Evolutionary conservation across 2,329 filamentous ascomycete genomes (phyloP).

Genomic region (Aspergillus clavatus): DNA sequence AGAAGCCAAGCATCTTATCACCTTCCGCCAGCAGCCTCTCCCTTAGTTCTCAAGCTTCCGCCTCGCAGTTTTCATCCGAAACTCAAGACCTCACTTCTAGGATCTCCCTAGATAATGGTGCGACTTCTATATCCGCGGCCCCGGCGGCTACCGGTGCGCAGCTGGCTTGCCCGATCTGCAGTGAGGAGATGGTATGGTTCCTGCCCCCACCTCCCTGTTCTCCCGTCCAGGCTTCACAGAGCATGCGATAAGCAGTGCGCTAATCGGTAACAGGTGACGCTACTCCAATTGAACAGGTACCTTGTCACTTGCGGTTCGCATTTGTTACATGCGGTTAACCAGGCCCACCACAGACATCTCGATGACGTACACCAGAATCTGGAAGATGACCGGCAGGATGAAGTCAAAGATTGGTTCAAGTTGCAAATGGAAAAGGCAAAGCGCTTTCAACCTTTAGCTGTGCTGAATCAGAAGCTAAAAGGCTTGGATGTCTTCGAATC

Average conservation of each 20-base stretch:
- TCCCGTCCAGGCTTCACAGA: not conserved
- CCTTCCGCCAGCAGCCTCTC: conserved; percentile 71
- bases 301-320: conserved; percentile 2
- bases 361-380: conserved; percentile 89
- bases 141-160: conserved; percentile 57
- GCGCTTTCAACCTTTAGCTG: conserved; percentile 82
- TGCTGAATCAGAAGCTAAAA: conserved; percentile 89
- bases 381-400: conserved; percentile 81
- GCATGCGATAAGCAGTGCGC: not conserved
- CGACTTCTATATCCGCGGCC: conserved; percentile 44
- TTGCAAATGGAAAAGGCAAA: conserved; percentile 91
- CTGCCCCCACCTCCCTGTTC: not conserved
- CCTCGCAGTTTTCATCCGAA: conserved; percentile 64
- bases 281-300: conserved; percentile 83
- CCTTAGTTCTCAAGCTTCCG: conserved; percentile 68
- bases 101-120: conserved; percentile 64
- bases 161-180: conserved; percentile 95
- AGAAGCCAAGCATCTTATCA: conserved; percentile 48
- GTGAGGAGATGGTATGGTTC: conserved; percentile 81
- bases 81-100: conserved; percentile 75
- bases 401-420: conserved; percentile 96
- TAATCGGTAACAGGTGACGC: conserved; percentile 61
- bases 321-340: conserved; percentile 18
- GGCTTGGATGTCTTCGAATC: conserved; percentile 91
- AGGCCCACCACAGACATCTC: conserved; percentile 59